Evolutionary conservation across 2,329 filamentous ascomycete genomes (phyloP).

Genomic region (Epichloe gansuensis): DNA sequence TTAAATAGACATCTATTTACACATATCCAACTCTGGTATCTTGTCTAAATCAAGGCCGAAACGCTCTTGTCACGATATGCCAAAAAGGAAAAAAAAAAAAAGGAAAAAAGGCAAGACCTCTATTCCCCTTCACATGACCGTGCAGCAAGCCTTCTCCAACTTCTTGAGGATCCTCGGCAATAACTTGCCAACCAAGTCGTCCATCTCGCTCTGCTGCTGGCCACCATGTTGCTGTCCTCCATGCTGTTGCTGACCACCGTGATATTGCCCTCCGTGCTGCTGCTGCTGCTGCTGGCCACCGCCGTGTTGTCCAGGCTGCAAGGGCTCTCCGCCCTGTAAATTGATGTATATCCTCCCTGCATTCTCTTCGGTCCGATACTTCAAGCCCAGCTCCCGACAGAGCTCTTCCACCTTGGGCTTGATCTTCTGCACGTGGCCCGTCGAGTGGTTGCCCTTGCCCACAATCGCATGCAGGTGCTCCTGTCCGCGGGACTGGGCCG

Average conservation of each 20-base stretch:
- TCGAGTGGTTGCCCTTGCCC: constrained; percentile 84
- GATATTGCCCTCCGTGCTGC: constrained; percentile 25
- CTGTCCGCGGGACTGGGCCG: constrained; percentile 62
- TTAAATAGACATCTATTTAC: no score
- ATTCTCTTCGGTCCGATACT: constrained; percentile 80
- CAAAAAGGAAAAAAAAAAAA: background rate
- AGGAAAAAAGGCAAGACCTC: background rate
- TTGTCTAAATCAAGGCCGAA: background rate
- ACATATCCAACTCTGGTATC: background rate
- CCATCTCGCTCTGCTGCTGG: constrained; percentile 42
- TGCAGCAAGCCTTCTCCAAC: constrained; percentile 58
- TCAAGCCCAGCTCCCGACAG: constrained; percentile 69
- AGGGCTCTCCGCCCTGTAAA: constrained; percentile 58
- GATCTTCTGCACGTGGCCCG: constrained; percentile 76
- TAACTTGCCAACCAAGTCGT: constrained; percentile 47
- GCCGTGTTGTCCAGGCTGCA: constrained; percentile 26
- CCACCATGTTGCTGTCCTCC: constrained; percentile 20
- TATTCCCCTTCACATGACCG: constrained; percentile 50
- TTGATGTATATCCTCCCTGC: constrained; percentile 83
- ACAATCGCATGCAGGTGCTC: constrained; percentile 88
- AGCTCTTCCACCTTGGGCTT: constrained; percentile 89
- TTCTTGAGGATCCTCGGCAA: constrained; percentile 49
- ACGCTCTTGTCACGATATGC: background rate
- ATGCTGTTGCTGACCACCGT: constrained; percentile 26
- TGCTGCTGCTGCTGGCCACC: constrained; percentile 25